Evolutionary conservation across 305 asterid species (phyloP).

Genomic region (Fraxinus baroniana): DNA sequence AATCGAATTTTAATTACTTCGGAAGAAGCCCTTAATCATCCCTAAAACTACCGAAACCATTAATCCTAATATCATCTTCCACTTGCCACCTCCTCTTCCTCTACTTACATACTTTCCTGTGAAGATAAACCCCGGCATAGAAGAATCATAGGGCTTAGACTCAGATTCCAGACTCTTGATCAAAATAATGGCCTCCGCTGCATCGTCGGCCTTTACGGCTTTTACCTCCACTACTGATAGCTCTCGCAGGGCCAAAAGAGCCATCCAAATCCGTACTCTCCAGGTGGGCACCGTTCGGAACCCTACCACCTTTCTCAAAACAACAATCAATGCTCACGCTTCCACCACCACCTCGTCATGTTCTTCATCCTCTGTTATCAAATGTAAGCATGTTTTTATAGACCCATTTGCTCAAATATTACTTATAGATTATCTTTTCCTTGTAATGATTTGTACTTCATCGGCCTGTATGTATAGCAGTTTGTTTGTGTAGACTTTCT

Average conservation of each 20-base stretch:
- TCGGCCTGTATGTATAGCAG: not conserved
- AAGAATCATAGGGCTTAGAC: conserved; percentile 51
- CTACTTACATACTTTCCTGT: too few relatives aligned
- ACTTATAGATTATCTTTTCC: not conserved
- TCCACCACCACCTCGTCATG: conserved; percentile 25
- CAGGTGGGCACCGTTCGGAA: conserved; percentile 22
- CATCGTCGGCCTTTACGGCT: conserved; percentile 40
- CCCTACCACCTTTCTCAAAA: conserved; percentile 30
- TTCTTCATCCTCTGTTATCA: conserved; percentile 37
- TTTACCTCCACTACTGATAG: conserved; percentile 42
- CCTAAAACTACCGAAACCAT: too few relatives aligned
- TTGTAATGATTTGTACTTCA: not conserved
- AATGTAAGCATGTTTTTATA: conserved; percentile 31
- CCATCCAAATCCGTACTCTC: conserved; percentile 15
- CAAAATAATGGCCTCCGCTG: conserved; percentile 46
- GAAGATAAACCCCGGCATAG: not conserved
- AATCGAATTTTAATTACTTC: too few relatives aligned
- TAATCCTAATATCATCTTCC: too few relatives aligned
- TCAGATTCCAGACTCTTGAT: conserved; percentile 39
- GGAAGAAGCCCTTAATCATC: too few relatives aligned
- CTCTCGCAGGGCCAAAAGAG: conserved; percentile 21
- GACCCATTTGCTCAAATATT: not conserved
- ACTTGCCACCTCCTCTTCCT: too few relatives aligned
- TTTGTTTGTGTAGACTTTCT: not conserved
- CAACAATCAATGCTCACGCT: conserved; percentile 21